A percentile compares a stretch with the other conserved stretches of the same genome.
These are phyloP conservation scores for Teratosphaeria viscida DNA, from an alignment of 2,329 filamentous ascomycete species.

Conservation along the genomic window DNA sequence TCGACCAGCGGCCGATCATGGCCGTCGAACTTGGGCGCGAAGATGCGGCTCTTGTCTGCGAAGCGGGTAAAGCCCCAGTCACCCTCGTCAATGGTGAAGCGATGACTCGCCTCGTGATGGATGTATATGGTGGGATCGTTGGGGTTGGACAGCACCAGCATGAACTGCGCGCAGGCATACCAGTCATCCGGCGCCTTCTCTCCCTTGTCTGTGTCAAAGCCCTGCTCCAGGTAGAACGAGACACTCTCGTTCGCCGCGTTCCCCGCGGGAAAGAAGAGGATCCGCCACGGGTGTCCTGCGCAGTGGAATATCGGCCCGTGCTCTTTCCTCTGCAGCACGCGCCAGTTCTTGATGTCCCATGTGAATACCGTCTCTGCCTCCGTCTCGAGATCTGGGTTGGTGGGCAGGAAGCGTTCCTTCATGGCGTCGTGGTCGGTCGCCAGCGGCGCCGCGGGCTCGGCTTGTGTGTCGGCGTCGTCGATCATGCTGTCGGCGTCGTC, in stretches of 20 bases:
- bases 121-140: constrained; percentile 78
- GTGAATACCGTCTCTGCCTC: constrained; percentile 66
- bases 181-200: constrained; percentile 67
- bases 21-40: constrained; percentile 66
- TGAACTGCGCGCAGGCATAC: constrained; percentile 95
- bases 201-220: constrained; percentile 56
- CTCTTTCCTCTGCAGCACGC: constrained; percentile 62
- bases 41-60: constrained; percentile 75
- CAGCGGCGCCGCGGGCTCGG: constrained; percentile 36
- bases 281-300: constrained; percentile 82
- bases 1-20: constrained; percentile 61
- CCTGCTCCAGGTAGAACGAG: constrained; percentile 94
- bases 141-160: constrained; percentile 85
- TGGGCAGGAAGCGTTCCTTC: constrained; percentile 66
- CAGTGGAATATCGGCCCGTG: constrained; percentile 83
- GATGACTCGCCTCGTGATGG: constrained; percentile 74
- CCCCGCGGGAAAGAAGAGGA: constrained; percentile 89
- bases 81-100: constrained; percentile 90
- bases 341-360: constrained; percentile 84
- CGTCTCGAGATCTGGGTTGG: constrained; percentile 68
- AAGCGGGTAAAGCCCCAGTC: constrained; percentile 99
- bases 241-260: constrained; percentile 81
- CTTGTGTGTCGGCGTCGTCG: constrained; percentile 34
- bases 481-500: constrained; percentile 46
- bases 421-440: constrained; percentile 68